phyloP scores from a whole-genome alignment of 176 grass and related monocot species.

The Echinochloa phyllopogon region DNA sequence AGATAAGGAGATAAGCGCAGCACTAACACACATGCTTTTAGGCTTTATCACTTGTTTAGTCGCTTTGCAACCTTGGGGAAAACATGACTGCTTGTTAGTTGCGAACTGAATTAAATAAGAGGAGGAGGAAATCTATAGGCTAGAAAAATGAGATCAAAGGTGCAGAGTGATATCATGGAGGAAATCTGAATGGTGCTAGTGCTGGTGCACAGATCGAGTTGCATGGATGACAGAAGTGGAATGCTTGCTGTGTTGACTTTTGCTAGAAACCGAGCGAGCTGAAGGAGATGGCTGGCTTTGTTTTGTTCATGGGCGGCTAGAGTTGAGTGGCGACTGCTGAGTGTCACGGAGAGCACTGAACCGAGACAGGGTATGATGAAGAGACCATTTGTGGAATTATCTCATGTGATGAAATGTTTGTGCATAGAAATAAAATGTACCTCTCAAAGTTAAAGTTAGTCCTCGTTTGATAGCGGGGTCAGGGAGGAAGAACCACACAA shows the following conservation, averaged over 20 bases:
- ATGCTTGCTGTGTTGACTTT: conserved; percentile 22
- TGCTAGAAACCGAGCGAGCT: conserved; percentile 12
- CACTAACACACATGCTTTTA: conserved; percentile 23
- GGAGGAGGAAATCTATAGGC: not conserved
- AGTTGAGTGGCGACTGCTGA: not conserved
- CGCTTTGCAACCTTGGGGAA: conserved; percentile 12
- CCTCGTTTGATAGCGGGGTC: not conserved
- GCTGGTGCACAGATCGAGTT: not conserved
- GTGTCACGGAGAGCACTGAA: conserved; percentile 30
- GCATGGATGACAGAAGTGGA: not conserved
- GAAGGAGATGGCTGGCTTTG: not conserved
- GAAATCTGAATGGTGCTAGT: conserved; percentile 15
- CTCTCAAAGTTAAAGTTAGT: conserved; percentile 14
- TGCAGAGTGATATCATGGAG: conserved; percentile 25
- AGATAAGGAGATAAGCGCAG: conserved; percentile 43
- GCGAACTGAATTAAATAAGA: conserved; percentile 19
- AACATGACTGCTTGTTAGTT: conserved; percentile 30
- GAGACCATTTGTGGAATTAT: conserved; percentile 10
- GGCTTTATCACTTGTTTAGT: conserved; percentile 23
- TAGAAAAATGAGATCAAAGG: not conserved
- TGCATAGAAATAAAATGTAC: conserved; percentile 18
- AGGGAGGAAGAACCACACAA: not conserved
- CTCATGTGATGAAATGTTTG: conserved; percentile 37
- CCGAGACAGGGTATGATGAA: conserved; percentile 26
- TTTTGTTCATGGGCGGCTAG: conserved; percentile 32